phyloP scores from a whole-genome alignment of 116 monocot genomes.

The Iris pallida region DNA sequence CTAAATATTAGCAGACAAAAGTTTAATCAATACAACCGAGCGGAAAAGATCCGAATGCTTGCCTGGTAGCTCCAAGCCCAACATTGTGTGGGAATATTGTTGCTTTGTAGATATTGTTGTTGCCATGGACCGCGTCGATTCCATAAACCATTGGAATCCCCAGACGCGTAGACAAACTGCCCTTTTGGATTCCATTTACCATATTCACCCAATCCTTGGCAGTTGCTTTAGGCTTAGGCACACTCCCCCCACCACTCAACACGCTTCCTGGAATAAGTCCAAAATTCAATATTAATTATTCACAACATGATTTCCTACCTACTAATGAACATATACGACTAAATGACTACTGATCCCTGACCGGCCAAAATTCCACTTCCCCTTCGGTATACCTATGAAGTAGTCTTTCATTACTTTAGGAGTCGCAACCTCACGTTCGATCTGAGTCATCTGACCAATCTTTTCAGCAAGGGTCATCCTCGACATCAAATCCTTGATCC shows the following conservation, averaged over 20 bases:
- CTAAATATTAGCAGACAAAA: too few relatives aligned
- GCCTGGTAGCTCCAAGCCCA: conserved; percentile 56
- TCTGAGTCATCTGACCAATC: conserved; percentile 63
- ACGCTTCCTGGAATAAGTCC: conserved; percentile 39
- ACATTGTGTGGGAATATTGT: conserved; percentile 60
- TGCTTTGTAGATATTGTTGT: conserved; percentile 52
- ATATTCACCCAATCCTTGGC: conserved; percentile 42
- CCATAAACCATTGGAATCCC: conserved; percentile 70
- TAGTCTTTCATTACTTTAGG: conserved; percentile 37
- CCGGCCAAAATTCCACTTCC: background rate
- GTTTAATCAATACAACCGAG: too few relatives aligned
- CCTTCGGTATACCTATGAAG: conserved; percentile 36
- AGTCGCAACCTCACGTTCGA: conserved; percentile 36
- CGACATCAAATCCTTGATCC: conserved; percentile 34
- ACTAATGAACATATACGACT: background rate
- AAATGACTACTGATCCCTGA: background rate
- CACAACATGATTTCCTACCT: background rate
- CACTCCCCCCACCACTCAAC: conserved; percentile 64
- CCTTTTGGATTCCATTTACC: conserved; percentile 50
- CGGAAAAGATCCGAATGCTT: conserved; percentile 1
- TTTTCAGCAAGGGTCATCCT: conserved; percentile 61
- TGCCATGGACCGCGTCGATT: conserved; percentile 69
- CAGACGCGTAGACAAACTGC: conserved; percentile 41
- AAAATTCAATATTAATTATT: background rate
- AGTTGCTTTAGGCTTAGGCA: conserved; percentile 41